phyloP scores from a whole-genome alignment of 1,284 basidiomycete genomes.

The Sporisorium exsertum region DNA sequence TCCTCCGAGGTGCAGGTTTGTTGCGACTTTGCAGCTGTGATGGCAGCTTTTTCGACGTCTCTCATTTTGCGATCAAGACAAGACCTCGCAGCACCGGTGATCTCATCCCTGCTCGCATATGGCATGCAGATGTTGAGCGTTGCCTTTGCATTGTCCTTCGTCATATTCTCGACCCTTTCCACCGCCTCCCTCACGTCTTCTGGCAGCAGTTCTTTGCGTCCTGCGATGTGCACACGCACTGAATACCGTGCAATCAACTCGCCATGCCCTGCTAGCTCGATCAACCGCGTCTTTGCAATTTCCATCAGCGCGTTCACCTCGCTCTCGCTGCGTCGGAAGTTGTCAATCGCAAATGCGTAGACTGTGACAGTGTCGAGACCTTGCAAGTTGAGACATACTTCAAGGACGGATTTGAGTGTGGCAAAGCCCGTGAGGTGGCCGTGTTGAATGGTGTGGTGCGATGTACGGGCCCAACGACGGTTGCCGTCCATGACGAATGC shows the following conservation, averaged over 20 bases:
- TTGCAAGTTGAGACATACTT: slow-evolving; percentile 61
- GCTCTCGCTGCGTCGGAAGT: slow-evolving; percentile 87
- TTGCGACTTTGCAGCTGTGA: slow-evolving; percentile 6
- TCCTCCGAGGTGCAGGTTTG: background rate
- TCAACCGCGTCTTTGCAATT: slow-evolving; percentile 82
- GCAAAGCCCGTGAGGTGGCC: slow-evolving; percentile 90
- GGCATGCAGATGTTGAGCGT: slow-evolving; percentile 95
- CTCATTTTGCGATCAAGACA: slow-evolving; percentile 38
- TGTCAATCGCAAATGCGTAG: slow-evolving; percentile 97
- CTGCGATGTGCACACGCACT: slow-evolving; percentile 86
- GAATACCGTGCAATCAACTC: slow-evolving; percentile 74
- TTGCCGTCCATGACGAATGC: slow-evolving; percentile 99
- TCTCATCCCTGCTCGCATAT: slow-evolving; percentile 92
- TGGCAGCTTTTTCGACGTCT: slow-evolving; percentile 33
- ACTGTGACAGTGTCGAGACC: slow-evolving; percentile 78
- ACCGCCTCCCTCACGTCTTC: slow-evolving; percentile 79
- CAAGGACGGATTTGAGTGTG: slow-evolving; percentile 76
- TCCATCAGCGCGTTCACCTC: slow-evolving; percentile 91
- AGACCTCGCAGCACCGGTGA: slow-evolving; percentile 69
- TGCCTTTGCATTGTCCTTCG: slow-evolving; percentile 82
- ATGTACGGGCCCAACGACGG: slow-evolving; percentile 83
- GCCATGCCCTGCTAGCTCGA: slow-evolving; percentile 84
- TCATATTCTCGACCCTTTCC: slow-evolving; percentile 81
- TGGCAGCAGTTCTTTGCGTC: slow-evolving; percentile 82
- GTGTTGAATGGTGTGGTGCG: slow-evolving; percentile 60